Percentiles rank a stretch among this genome's conserved stretches.
Evolutionary conservation across 1,139 yeast genomes (phyloP).

Genomic region (Entelexis sorbosivorans): DNA sequence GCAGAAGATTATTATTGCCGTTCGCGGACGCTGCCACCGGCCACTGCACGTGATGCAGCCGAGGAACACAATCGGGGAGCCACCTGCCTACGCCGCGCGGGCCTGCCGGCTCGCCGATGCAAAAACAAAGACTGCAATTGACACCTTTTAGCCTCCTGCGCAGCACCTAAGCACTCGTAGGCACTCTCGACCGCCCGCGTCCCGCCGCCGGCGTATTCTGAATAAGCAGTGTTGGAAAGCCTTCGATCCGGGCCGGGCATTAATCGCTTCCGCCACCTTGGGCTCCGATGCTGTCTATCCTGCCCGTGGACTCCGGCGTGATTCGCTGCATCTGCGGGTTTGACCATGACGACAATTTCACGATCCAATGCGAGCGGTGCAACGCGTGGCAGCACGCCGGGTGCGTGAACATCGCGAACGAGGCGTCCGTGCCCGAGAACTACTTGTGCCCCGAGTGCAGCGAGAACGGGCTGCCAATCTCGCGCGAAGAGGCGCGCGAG

Average conservation of each 20-base stretch:
- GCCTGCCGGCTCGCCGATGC: no score
- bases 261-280: neutral
- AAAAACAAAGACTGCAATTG: no score
- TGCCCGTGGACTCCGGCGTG: slow-evolving; percentile 38
- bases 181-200: no score
- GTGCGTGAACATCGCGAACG: slow-evolving; percentile 68
- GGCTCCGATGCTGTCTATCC: slow-evolving; percentile 9
- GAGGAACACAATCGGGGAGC: no score
- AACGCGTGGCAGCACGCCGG: slow-evolving; percentile 90
- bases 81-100: no score
- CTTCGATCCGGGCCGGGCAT: neutral
- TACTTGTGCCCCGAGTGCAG: slow-evolving; percentile 76
- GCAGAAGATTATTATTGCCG: no score
- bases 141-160: no score
- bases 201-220: neutral
- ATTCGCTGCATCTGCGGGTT: slow-evolving; percentile 85
- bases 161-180: no score
- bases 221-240: neutral
- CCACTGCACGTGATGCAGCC: neutral
- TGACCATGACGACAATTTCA: slow-evolving; percentile 89
- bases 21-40: neutral
- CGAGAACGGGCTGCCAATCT: slow-evolving; percentile 39
- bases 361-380: slow-evolving; percentile 87
- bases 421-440: slow-evolving; percentile 70
- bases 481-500: slow-evolving; percentile 40